phyloP scores from a whole-genome alignment of 1,284 basidiomycete species.

The Wallemia mellicola region DNA sequence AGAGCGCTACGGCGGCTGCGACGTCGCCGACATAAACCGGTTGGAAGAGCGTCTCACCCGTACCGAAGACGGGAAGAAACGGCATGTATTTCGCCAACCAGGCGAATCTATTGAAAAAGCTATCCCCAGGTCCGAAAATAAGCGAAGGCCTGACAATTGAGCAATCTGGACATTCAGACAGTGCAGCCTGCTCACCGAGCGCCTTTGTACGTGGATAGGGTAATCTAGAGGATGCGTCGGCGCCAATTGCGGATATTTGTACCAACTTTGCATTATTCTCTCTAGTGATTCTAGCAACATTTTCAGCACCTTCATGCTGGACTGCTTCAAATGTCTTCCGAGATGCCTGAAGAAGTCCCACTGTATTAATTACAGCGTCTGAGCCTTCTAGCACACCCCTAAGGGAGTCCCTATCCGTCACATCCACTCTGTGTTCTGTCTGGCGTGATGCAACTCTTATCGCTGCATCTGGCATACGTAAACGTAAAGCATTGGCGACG shows the following conservation, averaged over 20 bases:
- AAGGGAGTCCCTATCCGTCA: not conserved
- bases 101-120: slow-evolving; percentile 24
- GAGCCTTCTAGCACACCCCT: slow-evolving; percentile 23
- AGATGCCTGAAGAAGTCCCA: slow-evolving; percentile 30
- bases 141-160: slow-evolving; percentile 27
- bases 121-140: not conserved
- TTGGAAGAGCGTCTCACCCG: slow-evolving; percentile 33
- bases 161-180: slow-evolving; percentile 19
- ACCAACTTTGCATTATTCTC: slow-evolving; percentile 24
- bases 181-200: slow-evolving; percentile 26
- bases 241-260: slow-evolving; percentile 32
- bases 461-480: not conserved
- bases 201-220: slow-evolving; percentile 18
- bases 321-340: slow-evolving; percentile 26
- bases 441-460: not conserved
- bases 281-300: slow-evolving; percentile 18
- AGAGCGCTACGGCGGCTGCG: slow-evolving; percentile 27
- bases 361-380: slow-evolving; percentile 28
- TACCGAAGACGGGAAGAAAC: slow-evolving; percentile 37
- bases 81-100: slow-evolving; percentile 27
- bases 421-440: not conserved
- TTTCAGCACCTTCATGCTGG: slow-evolving; percentile 31
- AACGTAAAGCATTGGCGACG: not conserved
- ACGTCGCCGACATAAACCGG: slow-evolving; percentile 32
- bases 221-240: slow-evolving; percentile 21